Base-by-base conservation (phyloP, 139 green algal genomes). In the Gonium pectorale region DNA sequence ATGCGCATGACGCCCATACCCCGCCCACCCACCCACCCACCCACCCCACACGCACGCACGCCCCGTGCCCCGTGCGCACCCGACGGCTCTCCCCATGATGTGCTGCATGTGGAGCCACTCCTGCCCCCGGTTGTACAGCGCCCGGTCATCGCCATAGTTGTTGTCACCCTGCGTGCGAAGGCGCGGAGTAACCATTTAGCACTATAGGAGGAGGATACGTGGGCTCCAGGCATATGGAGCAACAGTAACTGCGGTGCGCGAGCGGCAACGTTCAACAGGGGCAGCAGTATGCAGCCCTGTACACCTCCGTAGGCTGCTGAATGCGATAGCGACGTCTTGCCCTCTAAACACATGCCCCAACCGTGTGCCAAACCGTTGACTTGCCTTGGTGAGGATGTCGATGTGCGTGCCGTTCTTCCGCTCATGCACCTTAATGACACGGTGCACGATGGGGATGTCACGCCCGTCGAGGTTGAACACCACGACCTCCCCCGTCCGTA, bases 371-470 rank as follows among this genome's bases (percentile, higher is more conserved):
- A n/a, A n/a, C n/a, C n/a, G n/a, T n/a, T n/a, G 31, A 46, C 72
- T 71, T 80, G 92, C 96, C 91, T 98, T 99, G 26, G 97, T 99
- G 0, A 99, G 85, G 38, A 99, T 96, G 79, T 98, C 92, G 3
- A 96, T 64, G 38, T 93, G 73, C 5, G 82, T 62, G 31, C 72
- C 75, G 29, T 78, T 81, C 31, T 69, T 72, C 5, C 90, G 82
- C 71, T 97, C 83, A 70, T 98, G 96, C 4, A 88, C 91, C 73
- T 98, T 97, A 73, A 98, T 94, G 2, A 98, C 92, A 43, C 97
- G 87, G 88, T 99, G 97, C 74, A 99, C 97, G 49, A 99, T 99
- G 11, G 97, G 97, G 56, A 99, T 98, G 64, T 99, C 97, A 0
- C 97, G 84, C 7, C 92, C 93, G 59, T 99, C 89, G 1, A 99